Evolutionary conservation across 2,329 filamentous ascomycete genomes (phyloP).

Genomic region (Trichocomaceae sp.): DNA sequence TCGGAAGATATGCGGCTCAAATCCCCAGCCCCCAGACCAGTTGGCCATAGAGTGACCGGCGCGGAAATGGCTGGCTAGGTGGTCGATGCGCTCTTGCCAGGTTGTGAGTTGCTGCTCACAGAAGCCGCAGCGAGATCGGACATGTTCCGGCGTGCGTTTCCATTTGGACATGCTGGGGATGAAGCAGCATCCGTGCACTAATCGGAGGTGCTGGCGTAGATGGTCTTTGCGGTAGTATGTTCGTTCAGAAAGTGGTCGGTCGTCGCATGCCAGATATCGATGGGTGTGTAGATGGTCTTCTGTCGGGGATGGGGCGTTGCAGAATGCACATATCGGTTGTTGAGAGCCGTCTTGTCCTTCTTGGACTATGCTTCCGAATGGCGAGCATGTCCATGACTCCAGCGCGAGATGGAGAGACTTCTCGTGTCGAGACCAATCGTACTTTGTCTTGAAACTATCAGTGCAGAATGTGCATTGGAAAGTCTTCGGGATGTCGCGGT

Average conservation of each 20-base stretch:
- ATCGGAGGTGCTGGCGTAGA: conserved; percentile 48
- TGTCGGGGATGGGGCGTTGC: conserved; percentile 39
- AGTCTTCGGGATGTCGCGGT: conserved; percentile 2
- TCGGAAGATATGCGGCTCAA: conserved; percentile 30
- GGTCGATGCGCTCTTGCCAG: conserved; percentile 30
- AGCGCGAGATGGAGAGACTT: conserved; percentile 42
- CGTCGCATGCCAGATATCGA: conserved; percentile 43
- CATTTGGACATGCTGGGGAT: conserved; percentile 46
- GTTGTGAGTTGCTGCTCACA: conserved; percentile 25
- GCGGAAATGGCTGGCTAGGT: conserved; percentile 36
- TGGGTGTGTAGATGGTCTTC: conserved; percentile 45
- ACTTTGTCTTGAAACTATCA: conserved; percentile 41
- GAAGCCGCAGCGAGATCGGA: conserved; percentile 38
- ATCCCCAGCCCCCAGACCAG: conserved; percentile 36
- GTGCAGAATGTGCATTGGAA: conserved; percentile 44
- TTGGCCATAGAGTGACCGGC: conserved; percentile 32
- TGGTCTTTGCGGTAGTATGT: conserved; percentile 55
- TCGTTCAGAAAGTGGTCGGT: conserved; percentile 44
- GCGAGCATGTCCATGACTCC: conserved; percentile 24
- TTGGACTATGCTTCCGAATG: neutral
- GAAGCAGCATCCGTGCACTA: conserved; percentile 50
- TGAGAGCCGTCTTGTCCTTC: neutral
- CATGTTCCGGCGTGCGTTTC: conserved; percentile 46
- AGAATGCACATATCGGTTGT: conserved; percentile 43
- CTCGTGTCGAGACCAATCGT: conserved; percentile 45